These are phyloP conservation scores for Xylaria sp. DNA, from an alignment of 2,329 filamentous ascomycete species.

Conservation along the genomic window DNA sequence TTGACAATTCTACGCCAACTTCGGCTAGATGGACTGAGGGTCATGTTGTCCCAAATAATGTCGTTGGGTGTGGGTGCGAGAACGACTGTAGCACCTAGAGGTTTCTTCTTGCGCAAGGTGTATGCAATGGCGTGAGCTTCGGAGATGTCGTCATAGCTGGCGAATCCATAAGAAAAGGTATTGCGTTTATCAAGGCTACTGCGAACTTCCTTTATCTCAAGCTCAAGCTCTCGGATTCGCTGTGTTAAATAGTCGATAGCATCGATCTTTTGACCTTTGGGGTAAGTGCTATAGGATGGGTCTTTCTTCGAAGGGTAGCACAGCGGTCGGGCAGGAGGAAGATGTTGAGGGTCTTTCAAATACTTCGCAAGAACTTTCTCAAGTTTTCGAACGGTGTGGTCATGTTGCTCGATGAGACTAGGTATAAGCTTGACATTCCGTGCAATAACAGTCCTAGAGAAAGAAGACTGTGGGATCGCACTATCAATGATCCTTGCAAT, in stretches of 20 bases:
- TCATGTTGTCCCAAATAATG: slow-evolving; percentile 95
- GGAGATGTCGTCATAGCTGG: slow-evolving; percentile 87
- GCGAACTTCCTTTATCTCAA: slow-evolving; percentile 85
- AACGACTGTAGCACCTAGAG: slow-evolving; percentile 77
- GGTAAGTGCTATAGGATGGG: slow-evolving; percentile 70
- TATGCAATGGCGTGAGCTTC: slow-evolving; percentile 91
- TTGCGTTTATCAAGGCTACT: slow-evolving; percentile 85
- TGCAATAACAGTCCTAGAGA: slow-evolving; percentile 70
- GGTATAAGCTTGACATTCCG: slow-evolving; percentile 93
- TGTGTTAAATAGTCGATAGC: slow-evolving; percentile 93
- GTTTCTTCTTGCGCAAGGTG: slow-evolving; percentile 80
- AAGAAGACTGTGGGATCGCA: slow-evolving; percentile 75
- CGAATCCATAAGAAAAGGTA: slow-evolving; percentile 91
- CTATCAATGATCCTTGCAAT: slow-evolving; percentile 84
- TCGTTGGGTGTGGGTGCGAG: slow-evolving; percentile 90
- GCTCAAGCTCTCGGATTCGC: slow-evolving; percentile 83
- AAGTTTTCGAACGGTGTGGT: slow-evolving; percentile 80
- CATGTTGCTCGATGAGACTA: slow-evolving; percentile 84
- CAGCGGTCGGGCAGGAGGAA: slow-evolving; percentile 79
- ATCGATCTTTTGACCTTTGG: slow-evolving; percentile 79
- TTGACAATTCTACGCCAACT: slow-evolving; percentile 80
- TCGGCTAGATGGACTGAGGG: slow-evolving; percentile 73
- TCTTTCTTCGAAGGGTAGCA: slow-evolving; percentile 86
- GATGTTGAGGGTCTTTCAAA: slow-evolving; percentile 82
- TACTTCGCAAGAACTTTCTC: slow-evolving; percentile 90